Evolutionary conservation across 805 yeast genomes (phyloP), one percentile per base, ranked within the genome.

Genomic region (Saccharomycopsis olivae): DNA sequence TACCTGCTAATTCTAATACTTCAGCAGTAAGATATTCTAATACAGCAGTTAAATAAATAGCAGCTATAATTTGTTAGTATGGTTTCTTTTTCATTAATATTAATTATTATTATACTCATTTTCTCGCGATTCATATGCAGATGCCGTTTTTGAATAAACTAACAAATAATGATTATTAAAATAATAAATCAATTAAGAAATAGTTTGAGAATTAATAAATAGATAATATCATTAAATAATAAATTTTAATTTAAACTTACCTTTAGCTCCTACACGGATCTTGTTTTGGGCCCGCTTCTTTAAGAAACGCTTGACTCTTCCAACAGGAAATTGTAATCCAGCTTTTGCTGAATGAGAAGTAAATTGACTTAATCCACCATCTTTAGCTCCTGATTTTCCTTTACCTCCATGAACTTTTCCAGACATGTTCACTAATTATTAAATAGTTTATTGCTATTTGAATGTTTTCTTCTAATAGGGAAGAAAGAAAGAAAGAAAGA

Each of bases 371-470:
- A 41, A 30, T 19, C 69, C 68, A 36, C 74, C 75, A 43, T 71
- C 82, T 60, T 79, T 81, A 59, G 84, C 84, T 25, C 94, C 85
- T 19, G 94, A 78, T 62, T 88, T 88, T 52, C 96, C 96, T 66
- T 88, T 89, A 58, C 96, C 96, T 51, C 97, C 96, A 62, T 83
- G 88, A 46, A 78, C 86, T 75, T 89, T 89, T 51, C 97, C 96
- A 40, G 95, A 83, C 96, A 88, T 86, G 11, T 10, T 16, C 15
- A n/a, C n/a, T n/a, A n/a, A n/a, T n/a, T n/a, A 10, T 30, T 24
- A 21, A 8, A 8, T 15, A 14, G 32, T 21, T 36, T 14, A 10
- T 15, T 17, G 17, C 18, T 40, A 30, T 35, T 38, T 29, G 21
- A 3, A 16, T 20, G 19, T 35, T 16, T 13, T 25, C 17, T 29